A percentile compares a stretch with the other conserved stretches of the same genome.
Conservation (phyloP, 2,329 filamentous ascomycete genomes). For the Trichoderma endophyticum region DNA sequence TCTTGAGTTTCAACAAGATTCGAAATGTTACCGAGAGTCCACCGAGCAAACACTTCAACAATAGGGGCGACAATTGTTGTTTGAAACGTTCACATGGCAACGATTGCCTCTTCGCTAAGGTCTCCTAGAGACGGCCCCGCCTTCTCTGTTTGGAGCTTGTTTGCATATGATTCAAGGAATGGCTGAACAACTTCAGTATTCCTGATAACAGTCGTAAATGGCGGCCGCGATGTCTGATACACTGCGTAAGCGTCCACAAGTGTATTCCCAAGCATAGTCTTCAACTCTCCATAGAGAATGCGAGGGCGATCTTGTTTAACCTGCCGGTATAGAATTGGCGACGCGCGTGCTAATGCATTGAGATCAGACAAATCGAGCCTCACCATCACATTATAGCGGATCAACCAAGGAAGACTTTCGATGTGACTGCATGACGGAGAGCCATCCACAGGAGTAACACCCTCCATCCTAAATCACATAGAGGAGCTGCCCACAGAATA, state of each 20-base stretch:
- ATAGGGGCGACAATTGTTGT: neutral
- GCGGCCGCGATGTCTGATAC: neutral
- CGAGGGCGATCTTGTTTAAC: neutral
- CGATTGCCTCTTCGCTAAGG: neutral
- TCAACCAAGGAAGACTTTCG: neutral
- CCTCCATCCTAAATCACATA: neutral
- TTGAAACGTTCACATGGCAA: neutral
- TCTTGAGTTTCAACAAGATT: too few relatives aligned
- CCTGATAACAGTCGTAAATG: neutral
- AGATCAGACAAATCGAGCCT: slow-evolving; percentile 13
- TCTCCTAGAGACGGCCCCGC: neutral
- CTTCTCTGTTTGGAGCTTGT: neutral
- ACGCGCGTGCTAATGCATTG: slow-evolving; percentile 2
- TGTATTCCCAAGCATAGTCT: neutral
- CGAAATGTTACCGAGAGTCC: neutral
- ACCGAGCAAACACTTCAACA: neutral
- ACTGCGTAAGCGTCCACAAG: neutral
- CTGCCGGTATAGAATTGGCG: neutral
- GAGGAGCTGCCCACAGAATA: too few relatives aligned
- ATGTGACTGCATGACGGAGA: neutral
- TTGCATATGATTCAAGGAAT: neutral
- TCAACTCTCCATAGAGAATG: neutral
- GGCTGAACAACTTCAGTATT: neutral
- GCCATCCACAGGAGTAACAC: neutral
- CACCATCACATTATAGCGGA: slow-evolving; percentile 16